Base-by-base conservation (phyloP, 116 monocot genomes). In the Cymodocea nodosa region DNA sequence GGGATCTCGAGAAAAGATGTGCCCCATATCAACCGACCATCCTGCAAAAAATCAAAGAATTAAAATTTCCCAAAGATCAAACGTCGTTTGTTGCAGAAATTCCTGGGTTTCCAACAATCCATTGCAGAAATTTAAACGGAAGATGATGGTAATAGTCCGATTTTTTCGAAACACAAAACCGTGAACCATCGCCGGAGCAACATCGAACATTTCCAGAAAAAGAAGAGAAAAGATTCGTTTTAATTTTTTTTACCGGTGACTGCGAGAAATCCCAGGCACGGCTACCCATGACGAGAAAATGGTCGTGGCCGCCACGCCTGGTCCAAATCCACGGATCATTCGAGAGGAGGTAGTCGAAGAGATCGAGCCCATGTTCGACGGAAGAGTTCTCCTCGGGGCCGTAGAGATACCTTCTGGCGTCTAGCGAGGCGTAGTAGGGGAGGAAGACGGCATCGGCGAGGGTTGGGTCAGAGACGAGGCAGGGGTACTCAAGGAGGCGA, bases 191-290 rank as follows among this genome's bases (percentile, higher is more conserved):
- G n/a, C n/a, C 30, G 30, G 30, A 30, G 30, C 30, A 30, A 30
- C 2, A 30, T 30, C 30, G 2, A 30, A 30, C 30, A 30, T 30
- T 55, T 55, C 9, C 55, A 55, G 22, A 17, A n/a, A n/a, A n/a
- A n/a, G n/a, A n/a, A n/a, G n/a, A n/a, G n/a, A n/a, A n/a, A n/a
- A n/a, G 55, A 55, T 19, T 19, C 8, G 20, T 2, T 9, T 22
- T 5, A 17, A 55, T 9, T 55, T 55, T 55, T 55, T 35, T 34
- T 36, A 62, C 62, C 40, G 78, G 81, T 4, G 70, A 54, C 73
- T 93, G 93, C 13, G 83, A 79, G 52, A 76, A 78, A 60, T 93
- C 93, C 93, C 86, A 93, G 34, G 93, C 93, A n/a, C 82, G 67
- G 12, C 86, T 62, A 24, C 84, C 77, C 19, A 82, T 56, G 39